Percentiles rank a stretch among this genome's conserved stretches.
These are phyloP conservation scores for Tolypocladium sp. DNA, from an alignment of 2,329 filamentous ascomycete genomes.

Conservation along the genomic window DNA sequence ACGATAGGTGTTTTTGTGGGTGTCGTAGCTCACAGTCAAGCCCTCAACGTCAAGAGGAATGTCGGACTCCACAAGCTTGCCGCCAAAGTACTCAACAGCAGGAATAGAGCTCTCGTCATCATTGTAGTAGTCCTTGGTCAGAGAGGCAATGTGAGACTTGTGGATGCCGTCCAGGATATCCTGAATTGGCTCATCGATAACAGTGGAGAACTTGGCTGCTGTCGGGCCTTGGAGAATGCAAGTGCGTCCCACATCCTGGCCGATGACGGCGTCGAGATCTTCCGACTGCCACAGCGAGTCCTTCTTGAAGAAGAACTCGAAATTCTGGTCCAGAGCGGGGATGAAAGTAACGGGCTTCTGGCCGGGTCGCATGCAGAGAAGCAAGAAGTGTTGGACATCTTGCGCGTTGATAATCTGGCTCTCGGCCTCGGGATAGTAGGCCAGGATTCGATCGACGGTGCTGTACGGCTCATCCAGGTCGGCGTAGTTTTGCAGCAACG, in stretches of 20 bases:
- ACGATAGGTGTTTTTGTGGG: conserved; percentile 73
- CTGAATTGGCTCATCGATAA: conserved; percentile 88
- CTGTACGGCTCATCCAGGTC: conserved; percentile 78
- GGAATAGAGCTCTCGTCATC: conserved; percentile 69
- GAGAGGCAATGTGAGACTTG: conserved; percentile 70
- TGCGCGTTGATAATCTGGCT: conserved; percentile 94
- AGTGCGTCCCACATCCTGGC: conserved; percentile 88
- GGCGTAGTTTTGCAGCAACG: conserved; percentile 79
- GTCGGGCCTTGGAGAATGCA: conserved; percentile 95
- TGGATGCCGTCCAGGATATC: conserved; percentile 91
- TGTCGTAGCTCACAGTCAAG: conserved; percentile 71
- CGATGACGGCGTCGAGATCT: conserved; percentile 90
- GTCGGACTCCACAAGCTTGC: conserved; percentile 65
- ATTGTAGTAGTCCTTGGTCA: conserved; percentile 73
- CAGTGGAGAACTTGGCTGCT: conserved; percentile 80
- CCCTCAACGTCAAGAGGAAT: conserved; percentile 75
- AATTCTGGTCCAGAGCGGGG: conserved; percentile 89
- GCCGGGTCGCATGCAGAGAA: conserved; percentile 80
- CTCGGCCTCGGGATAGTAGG: conserved; percentile 77
- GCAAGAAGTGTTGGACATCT: conserved; percentile 92
- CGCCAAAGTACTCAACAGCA: conserved; percentile 89
- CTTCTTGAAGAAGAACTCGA: conserved; percentile 99
- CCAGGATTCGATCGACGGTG: conserved; percentile 68
- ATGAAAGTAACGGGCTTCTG: conserved; percentile 98
- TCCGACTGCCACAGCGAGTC: conserved; percentile 99